Evolutionary conservation across 2,329 filamentous ascomycete genomes (phyloP).

Genomic region (Endoconidiophora laricicola): DNA sequence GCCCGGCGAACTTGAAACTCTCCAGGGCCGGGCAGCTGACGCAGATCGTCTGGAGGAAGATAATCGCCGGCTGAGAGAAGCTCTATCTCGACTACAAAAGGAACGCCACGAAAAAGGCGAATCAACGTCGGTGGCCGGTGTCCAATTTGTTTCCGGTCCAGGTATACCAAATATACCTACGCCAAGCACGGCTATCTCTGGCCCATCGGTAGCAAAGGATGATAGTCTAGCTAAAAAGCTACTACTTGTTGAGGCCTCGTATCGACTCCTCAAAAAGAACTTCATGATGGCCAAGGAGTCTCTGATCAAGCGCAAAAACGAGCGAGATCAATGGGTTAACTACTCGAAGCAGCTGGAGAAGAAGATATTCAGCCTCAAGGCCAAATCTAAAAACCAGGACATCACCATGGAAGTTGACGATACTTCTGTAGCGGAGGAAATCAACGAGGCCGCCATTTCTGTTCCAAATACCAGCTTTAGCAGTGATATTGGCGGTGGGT

Average conservation of each 20-base stretch:
- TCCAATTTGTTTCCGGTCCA: no score
- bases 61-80: slow-evolving; percentile 24
- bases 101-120: neutral
- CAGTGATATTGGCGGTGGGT: neutral
- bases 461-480: slow-evolving; percentile 5
- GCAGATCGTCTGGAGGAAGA: slow-evolving; percentile 25
- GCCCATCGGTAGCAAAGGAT: no score
- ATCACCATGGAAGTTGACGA: slow-evolving; percentile 1
- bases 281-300: slow-evolving; percentile 26
- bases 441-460: slow-evolving; percentile 8
- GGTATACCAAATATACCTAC: no score
- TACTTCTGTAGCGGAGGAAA: neutral
- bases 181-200: no score
- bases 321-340: slow-evolving; percentile 28
- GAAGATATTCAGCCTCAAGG: slow-evolving; percentile 21
- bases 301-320: slow-evolving; percentile 25
- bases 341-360: slow-evolving; percentile 28
- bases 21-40: slow-evolving; percentile 19
- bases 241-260: slow-evolving; percentile 20
- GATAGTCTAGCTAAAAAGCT: slow-evolving; percentile 3
- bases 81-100: slow-evolving; percentile 18
- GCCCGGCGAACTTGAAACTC: slow-evolving; percentile 21
- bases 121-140: no score
- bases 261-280: slow-evolving; percentile 24
- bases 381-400: slow-evolving; percentile 14